A percentile compares a stretch with the other conserved stretches of the same genome.
Conservation (phyloP, 805 yeast species). For the Huiozyma sinensis region DNA sequence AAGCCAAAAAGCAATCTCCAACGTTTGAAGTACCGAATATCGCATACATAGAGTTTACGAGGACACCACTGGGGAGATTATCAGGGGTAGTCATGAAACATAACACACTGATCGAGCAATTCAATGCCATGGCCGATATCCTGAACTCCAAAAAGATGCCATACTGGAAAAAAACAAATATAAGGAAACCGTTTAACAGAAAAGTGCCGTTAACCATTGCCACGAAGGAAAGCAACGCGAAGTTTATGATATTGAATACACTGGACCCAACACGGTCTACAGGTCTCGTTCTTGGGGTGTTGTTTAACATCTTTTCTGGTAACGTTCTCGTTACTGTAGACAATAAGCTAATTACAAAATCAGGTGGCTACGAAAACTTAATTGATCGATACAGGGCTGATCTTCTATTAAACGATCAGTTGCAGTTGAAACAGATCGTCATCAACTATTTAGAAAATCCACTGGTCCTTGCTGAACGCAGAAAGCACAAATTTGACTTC, state of each 20-base stretch:
- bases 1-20: slow-evolving; percentile 48
- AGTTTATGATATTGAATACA: slow-evolving; percentile 50
- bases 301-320: slow-evolving; percentile 78
- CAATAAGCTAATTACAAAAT: slow-evolving; percentile 56
- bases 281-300: slow-evolving; percentile 73
- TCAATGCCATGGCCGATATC: slow-evolving; percentile 62
- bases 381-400: slow-evolving; percentile 63
- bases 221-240: slow-evolving; percentile 15
- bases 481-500: slow-evolving; percentile 65
- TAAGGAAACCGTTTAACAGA: slow-evolving; percentile 30
- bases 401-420: slow-evolving; percentile 71
- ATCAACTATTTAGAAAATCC: slow-evolving; percentile 91
- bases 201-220: slow-evolving; percentile 9
- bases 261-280: slow-evolving; percentile 69
- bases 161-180: slow-evolving; percentile 39
- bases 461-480: slow-evolving; percentile 67
- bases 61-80: slow-evolving; percentile 82
- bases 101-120: slow-evolving; percentile 77
- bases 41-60: slow-evolving; percentile 87
- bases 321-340: slow-evolving; percentile 74
- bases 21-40: slow-evolving; percentile 67
- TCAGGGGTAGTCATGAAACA: slow-evolving; percentile 92
- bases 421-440: slow-evolving; percentile 81
- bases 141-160: slow-evolving; percentile 45
- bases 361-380: slow-evolving; percentile 79